Evolutionary conservation across 352 stramenopile species (phyloP).

Genomic region (Globisporangium irregulare): DNA sequence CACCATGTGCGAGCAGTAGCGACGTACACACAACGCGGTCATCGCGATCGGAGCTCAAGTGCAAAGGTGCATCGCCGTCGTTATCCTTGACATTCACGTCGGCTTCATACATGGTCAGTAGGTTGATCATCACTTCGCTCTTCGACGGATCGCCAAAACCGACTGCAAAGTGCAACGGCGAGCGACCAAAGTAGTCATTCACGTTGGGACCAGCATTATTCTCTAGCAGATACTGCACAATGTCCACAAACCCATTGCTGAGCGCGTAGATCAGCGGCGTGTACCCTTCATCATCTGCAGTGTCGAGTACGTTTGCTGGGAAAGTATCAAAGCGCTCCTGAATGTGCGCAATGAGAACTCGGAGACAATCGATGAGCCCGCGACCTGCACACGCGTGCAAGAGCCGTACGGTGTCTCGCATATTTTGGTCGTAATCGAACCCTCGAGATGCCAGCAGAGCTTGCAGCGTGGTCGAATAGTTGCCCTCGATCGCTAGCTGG

Average conservation of each 20-base stretch:
- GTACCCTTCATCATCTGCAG: slow-evolving; percentile 63
- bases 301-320: slow-evolving; percentile 33
- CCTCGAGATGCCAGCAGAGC: slow-evolving; percentile 47
- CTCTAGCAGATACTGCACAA: slow-evolving; percentile 57
- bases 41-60: slow-evolving; percentile 58
- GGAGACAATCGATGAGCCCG: slow-evolving; percentile 53
- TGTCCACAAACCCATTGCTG: slow-evolving; percentile 45
- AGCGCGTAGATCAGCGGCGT: slow-evolving; percentile 81
- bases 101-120: slow-evolving; percentile 65
- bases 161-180: slow-evolving; percentile 69
- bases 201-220: slow-evolving; percentile 49
- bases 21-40: slow-evolving; percentile 43
- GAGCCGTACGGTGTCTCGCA: slow-evolving; percentile 40
- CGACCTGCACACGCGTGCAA: slow-evolving; percentile 62
- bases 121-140: slow-evolving; percentile 36
- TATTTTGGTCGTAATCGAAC: slow-evolving; percentile 41
- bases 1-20: slow-evolving; percentile 59
- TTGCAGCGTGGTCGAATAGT: slow-evolving; percentile 43
- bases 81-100: slow-evolving; percentile 72
- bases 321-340: slow-evolving; percentile 25
- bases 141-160: slow-evolving; percentile 17
- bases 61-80: slow-evolving; percentile 64
- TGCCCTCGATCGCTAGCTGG: slow-evolving; percentile 61
- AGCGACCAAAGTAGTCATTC: slow-evolving; percentile 63
- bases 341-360: slow-evolving; percentile 49